Evolutionary conservation across 805 yeast species (phyloP).

Genomic region (Nakazawaea wickerhamii): DNA sequence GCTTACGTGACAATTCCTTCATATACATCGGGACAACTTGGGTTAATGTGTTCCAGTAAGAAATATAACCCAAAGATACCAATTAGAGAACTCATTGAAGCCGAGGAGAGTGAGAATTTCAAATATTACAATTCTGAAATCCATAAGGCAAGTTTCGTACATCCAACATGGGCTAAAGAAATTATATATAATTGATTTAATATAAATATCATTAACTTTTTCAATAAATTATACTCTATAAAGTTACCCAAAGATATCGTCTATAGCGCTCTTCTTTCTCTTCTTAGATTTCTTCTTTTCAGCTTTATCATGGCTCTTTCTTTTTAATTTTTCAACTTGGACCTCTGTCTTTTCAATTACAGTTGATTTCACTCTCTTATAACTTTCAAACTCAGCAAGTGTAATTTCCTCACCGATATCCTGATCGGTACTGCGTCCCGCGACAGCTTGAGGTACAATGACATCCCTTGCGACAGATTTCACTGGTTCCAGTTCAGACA

Average conservation of each 20-base stretch:
- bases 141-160: constrained; percentile 83
- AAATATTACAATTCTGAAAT: constrained; percentile 79
- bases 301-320: constrained; percentile 13
- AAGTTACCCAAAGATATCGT: constrained; percentile 62
- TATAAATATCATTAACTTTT: background rate
- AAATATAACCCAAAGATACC: constrained; percentile 64
- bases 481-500: constrained; percentile 19
- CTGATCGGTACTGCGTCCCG: constrained; percentile 20
- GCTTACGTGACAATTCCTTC: constrained; percentile 94
- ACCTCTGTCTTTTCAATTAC: constrained; percentile 11
- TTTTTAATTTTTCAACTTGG: constrained; percentile 8
- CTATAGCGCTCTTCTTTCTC: constrained; percentile 54
- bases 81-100: constrained; percentile 54
- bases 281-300: constrained; percentile 25
- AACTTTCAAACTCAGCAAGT: constrained; percentile 14
- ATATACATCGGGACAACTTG: constrained; percentile 95
- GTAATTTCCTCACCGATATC: constrained; percentile 27
- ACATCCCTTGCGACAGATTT: constrained; percentile 12
- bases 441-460: background rate
- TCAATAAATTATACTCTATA: background rate
- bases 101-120: constrained; percentile 59
- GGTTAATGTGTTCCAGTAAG: constrained; percentile 95
- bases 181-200: constrained; percentile 4
- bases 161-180: constrained; percentile 78
- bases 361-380: constrained; percentile 15